Percentiles rank a stretch among this genome's conserved stretches.
Conservation (phyloP, 495 filamentous ascomycete species). For the Alectoria sarmentosa region DNA sequence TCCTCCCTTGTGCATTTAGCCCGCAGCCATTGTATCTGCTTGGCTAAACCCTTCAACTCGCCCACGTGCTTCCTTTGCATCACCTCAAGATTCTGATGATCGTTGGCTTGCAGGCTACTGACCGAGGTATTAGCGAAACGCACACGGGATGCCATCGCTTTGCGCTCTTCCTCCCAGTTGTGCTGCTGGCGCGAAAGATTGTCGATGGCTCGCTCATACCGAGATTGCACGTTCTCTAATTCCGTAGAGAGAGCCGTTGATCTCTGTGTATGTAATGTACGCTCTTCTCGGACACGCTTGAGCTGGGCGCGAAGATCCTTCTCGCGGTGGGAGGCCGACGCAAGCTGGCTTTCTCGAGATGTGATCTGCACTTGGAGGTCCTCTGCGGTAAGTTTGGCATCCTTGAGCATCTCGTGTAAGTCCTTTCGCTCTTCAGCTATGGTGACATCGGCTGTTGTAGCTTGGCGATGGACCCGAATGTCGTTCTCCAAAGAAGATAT, state of each 20-base stretch:
- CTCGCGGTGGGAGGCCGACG: conserved; percentile 33
- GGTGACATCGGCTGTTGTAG: conserved; percentile 28
- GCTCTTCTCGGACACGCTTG: conserved; percentile 52
- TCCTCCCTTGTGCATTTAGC: conserved; percentile 73
- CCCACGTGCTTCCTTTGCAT: conserved; percentile 58
- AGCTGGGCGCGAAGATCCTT: conserved; percentile 50
- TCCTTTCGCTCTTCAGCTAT: conserved; percentile 57
- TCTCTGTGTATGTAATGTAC: conserved; percentile 42
- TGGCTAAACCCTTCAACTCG: conserved; percentile 74
- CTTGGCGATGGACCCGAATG: conserved; percentile 29
- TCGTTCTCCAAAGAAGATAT: conserved; percentile 33
- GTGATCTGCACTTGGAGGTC: conserved; percentile 52
- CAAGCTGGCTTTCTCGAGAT: conserved; percentile 44
- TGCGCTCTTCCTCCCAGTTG: conserved; percentile 43
- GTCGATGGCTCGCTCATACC: conserved; percentile 48
- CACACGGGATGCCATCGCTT: conserved; percentile 36
- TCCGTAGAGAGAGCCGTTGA: conserved; percentile 44
- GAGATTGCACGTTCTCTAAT: conserved; percentile 45
- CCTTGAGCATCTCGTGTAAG: conserved; percentile 58
- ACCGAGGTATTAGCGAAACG: conserved; percentile 37
- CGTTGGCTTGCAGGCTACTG: conserved; percentile 24
- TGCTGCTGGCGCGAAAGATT: conserved; percentile 35
- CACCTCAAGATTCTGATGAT: conserved; percentile 37
- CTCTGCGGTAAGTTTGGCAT: conserved; percentile 60
- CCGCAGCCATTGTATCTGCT: conserved; percentile 85